Evolutionary conservation across 345 rosid species (phyloP), one percentile per base, ranked within the genome.

Genomic region (Eucalyptus viminalis): DNA sequence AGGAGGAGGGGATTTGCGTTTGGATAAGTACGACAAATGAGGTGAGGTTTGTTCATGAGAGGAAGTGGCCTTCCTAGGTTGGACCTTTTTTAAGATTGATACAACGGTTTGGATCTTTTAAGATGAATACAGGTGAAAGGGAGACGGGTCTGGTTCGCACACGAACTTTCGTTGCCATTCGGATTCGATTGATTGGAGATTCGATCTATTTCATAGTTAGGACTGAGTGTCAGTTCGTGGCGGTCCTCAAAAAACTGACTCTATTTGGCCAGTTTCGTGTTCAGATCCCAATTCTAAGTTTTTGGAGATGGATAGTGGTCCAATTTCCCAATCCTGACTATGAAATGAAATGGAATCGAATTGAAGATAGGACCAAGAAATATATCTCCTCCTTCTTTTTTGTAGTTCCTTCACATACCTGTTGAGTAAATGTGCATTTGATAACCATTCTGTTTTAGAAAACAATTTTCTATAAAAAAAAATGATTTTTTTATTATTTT

Each of bases 381-480:
- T 9, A 69, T 17, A 0, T 34, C 24, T 69, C 14, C 0, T 53
- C 17, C 0, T 53, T 14, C 17, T 1, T 6, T 50, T 62, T 29
- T 7, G 11, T 5, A 67, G 8, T 16, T 9, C 13, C 6, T 69
- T 69, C 9, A 3, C 5, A 16, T 69, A 5, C 9, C 1, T 2
- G 1, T 17, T 69, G 13, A 69, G 6, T 69, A 50, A 15, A 15
- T 1, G 7, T 50, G 19, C 2, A 1, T 50, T 15, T 50, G 3
- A 0, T 14, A 50, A 50, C 53, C 1, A 5, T 50, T 6, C 0
- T 6, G 0, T 14, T 15, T 14, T 2, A 0, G 2, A 2, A 5
- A 49, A 49, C 2, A 49, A 49, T 49, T 14, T 49, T 49, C 2
- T 49, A 49, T 49, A 14, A 49, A 3, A 14, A 49, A 3, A 49